Base-by-base conservation (phyloP, 148 eudicot species). In the Silene latifolia region DNA sequence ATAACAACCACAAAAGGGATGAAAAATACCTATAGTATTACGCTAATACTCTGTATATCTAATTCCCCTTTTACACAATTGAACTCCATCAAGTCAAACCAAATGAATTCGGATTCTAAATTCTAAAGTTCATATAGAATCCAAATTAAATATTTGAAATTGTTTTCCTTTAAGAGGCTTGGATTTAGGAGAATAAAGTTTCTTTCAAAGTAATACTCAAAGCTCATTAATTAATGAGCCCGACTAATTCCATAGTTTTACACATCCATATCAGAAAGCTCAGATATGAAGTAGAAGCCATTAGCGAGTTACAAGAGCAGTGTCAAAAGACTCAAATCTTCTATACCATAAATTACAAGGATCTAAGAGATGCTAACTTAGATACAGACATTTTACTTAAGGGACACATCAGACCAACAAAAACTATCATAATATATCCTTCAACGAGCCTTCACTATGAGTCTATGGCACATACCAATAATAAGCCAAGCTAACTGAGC, bases 21-120 rank as follows among this genome's bases (percentile, higher is more conserved):
- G 46, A 7, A 18, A 19, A 13, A 56, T 27, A 72, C 4, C 18
- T 9, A 53, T 39, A 63, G 8, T 46, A 24, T 23, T 39, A 7
- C 44, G 5, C 44, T 46, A 24, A 13, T 39, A 3, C 44, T 39
- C 44, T 39, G 18, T 51, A 11, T 15, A 39, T 61, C 39, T 61
- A 5, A 54, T 60, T 42, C 19, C 35, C 15, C 75, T 58, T n/a
- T 29, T 18, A 10, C 47, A 61, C 53, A 61, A 47, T 20, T 21
- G 20, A 73, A 42, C 20, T 42, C 75, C 75, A 72, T 63, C n/a
- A 4, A 35, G 60, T 63, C n/a, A 4, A 35, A 14, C 46, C n/a
- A 60, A 61, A 20, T 61, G 7, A 20, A 61, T 3, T 20, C 56
- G 15, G 53, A 44, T 23, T 20, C 7, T 17, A 53, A 32, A 35